Percentiles rank a stretch among this genome's conserved stretches.
Conservation (phyloP, 306 rosid genomes). For the Ammopiptanthus mongolicus region DNA sequence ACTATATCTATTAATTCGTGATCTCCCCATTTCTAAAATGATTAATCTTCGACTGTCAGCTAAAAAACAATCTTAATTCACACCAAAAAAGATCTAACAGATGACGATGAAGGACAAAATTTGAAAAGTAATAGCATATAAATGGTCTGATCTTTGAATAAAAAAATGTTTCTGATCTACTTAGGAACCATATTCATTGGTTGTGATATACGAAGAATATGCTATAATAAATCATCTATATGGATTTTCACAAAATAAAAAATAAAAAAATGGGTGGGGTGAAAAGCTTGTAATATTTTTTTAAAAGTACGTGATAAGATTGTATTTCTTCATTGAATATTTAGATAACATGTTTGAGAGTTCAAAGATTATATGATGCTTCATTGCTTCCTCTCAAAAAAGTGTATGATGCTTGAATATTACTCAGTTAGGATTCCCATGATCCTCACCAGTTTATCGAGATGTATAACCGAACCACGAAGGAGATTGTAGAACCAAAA, state of each 20-base stretch:
- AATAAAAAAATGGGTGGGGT: too few relatives aligned
- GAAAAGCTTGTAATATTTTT: background rate
- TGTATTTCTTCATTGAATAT: background rate
- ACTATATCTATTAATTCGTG: too few relatives aligned
- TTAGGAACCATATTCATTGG: background rate
- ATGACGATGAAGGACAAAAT: background rate
- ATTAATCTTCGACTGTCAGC: too few relatives aligned
- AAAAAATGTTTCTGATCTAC: too few relatives aligned
- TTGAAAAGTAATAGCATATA: background rate
- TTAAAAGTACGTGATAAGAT: background rate
- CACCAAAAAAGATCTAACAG: background rate
- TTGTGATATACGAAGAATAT: background rate
- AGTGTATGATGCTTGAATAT: background rate
- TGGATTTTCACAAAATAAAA: too few relatives aligned
- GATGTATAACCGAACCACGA: background rate
- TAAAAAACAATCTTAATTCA: too few relatives aligned
- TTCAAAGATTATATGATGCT: constrained; percentile 11
- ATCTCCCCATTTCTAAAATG: too few relatives aligned
- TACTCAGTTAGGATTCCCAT: constrained; percentile 11
- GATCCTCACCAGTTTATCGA: background rate
- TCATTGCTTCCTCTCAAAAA: background rate
- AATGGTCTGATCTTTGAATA: too few relatives aligned
- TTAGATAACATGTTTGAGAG: background rate
- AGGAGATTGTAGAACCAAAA: background rate
- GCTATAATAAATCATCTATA: too few relatives aligned